Percentiles rank a stretch among this genome's conserved stretches.
These are phyloP conservation scores for Themeda triandra DNA, from an alignment of 176 grass and related monocot species.

Conservation along the genomic window DNA sequence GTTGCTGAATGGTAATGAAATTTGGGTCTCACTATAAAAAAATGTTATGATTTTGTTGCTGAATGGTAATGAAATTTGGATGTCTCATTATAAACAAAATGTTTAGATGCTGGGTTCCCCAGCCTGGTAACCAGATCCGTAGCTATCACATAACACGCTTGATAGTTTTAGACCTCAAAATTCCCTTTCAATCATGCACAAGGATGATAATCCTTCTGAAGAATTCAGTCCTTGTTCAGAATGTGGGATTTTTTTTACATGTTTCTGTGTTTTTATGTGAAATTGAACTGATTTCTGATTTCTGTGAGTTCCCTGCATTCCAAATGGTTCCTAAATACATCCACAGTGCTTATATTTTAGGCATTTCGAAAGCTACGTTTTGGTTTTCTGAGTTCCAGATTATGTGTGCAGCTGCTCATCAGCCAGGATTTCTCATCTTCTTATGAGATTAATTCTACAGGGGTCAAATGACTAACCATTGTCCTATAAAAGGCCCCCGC, in stretches of 20 bases:
- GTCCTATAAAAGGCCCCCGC: constrained; percentile 22
- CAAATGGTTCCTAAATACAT: neutral
- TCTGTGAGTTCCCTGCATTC: neutral
- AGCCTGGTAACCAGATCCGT: neutral
- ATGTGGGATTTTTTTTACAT: neutral
- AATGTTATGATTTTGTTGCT: too few species aligned
- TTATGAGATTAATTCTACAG: constrained; percentile 3
- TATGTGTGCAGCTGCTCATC: neutral
- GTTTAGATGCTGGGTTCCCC: neutral
- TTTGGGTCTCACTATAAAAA: too few species aligned
- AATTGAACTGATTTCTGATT: too few species aligned
- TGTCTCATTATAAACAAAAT: too few species aligned
- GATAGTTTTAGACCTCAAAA: neutral
- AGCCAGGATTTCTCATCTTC: neutral
- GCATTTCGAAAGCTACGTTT: neutral
- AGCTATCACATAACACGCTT: neutral
- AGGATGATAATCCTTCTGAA: neutral
- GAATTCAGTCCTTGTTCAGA: neutral
- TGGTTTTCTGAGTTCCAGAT: neutral
- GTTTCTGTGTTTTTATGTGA: neutral
- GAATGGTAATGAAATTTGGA: too few species aligned
- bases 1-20: too few species aligned
- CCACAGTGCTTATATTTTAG: neutral
- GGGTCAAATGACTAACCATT: constrained; percentile 21
- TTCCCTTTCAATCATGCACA: neutral